Base-by-base conservation (phyloP, 805 yeast genomes). In the Kluyveromyces lactis region DNA sequence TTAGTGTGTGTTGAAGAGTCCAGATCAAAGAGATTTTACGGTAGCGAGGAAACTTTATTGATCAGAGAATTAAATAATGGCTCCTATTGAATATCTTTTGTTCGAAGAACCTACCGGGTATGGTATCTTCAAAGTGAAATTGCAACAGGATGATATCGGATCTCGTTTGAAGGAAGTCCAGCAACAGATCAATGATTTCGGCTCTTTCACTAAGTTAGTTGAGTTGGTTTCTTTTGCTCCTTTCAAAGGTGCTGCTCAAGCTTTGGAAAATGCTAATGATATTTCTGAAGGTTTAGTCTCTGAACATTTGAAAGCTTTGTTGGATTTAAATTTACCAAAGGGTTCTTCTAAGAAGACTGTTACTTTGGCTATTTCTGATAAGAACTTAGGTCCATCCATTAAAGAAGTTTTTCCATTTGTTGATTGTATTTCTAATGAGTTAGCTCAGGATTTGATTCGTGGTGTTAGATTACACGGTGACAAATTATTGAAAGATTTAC, bases 51-150 rank as follows among this genome's bases (percentile, higher is more conserved):
- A 31, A 26, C 26, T 43, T 26, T 29, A 31, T 33, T 16, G 28
- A 31, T 28, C 26, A 33, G 39, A 26, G 24, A 28, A 29, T n/a
- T n/a, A 42, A n/a, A n/a, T 56, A 21, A 70, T 72, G 85, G 86
- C 81, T 52, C 80, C 80, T 57, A 62, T 87, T 66, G 95, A 92
- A 68, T 92, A 79, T 69, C 78, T 92, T 63, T 81, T 92, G 58
- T 90, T 83, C 65, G 98, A 92, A 73, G 97, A 92, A 73, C 95
- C 98, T 45, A 87, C 97, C 39, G 98, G 98, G 52, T 92, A 90
- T 64, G 97, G 95, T 51, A 73, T 92, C 59, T 92, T 90, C 79
- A 85, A 90, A 66, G 97, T 92, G 46, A 77, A 80, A 54, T 71
- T 86, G 49, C 95, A 87, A 68, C 95, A 90, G 62, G 98, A 92